Evolutionary conservation across 2,329 filamentous ascomycete genomes (phyloP).

Genomic region (Achaetomium macrosporum): DNA sequence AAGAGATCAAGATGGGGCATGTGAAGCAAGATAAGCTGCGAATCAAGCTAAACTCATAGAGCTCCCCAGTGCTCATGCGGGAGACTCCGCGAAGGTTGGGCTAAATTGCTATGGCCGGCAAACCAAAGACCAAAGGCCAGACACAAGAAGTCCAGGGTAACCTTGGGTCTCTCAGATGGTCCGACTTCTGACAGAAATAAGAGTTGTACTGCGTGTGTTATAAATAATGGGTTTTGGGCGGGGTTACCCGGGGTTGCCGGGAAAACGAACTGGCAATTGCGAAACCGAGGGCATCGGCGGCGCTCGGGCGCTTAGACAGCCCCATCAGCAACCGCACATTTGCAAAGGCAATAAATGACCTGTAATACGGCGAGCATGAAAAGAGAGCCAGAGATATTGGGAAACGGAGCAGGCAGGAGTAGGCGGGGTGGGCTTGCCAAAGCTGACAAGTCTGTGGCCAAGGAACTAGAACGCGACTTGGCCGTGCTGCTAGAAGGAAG

Average conservation of each 20-base stretch:
- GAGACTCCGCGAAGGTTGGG: conserved; percentile 1
- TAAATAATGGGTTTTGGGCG: neutral
- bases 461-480: conserved; percentile 13
- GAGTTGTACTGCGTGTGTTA: neutral
- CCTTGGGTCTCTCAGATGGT: conserved; percentile 15
- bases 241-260: too few species aligned
- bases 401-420: neutral
- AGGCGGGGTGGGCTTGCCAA: conserved; percentile 1
- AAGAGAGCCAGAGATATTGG: neutral
- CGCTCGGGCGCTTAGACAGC: conserved; percentile 26
- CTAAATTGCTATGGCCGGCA: conserved; percentile 8
- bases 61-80: conserved; percentile 13
- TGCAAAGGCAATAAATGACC: conserved; percentile 20
- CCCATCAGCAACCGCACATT: conserved; percentile 23
- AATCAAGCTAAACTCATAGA: conserved; percentile 12
- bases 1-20: conserved; percentile 8
- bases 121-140: conserved; percentile 14
- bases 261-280: conserved; percentile 1
- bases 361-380: conserved; percentile 2
- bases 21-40: conserved; percentile 16
- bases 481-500: conserved; percentile 4
- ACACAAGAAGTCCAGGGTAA: conserved; percentile 12
- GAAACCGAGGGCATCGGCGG: conserved; percentile 19
- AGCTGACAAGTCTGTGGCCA: conserved; percentile 2
- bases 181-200: conserved; percentile 9